Percentiles rank a stretch among this genome's conserved stretches.
These are phyloP conservation scores for Pseudopithomyces maydicus DNA, from an alignment of 2,329 filamentous ascomycete species.

Conservation along the genomic window DNA sequence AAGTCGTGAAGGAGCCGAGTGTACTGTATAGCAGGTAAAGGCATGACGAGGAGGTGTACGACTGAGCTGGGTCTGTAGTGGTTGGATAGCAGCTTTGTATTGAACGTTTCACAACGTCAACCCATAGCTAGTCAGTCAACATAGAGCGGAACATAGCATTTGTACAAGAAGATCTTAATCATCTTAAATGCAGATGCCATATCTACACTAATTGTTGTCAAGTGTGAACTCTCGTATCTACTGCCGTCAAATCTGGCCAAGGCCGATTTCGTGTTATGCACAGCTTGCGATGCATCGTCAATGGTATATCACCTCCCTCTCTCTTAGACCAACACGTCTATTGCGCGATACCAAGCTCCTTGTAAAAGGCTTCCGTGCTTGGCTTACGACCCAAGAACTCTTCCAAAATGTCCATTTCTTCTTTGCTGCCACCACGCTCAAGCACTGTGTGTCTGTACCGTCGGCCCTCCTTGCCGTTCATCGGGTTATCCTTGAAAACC, in stretches of 20 bases:
- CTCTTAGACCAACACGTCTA: constrained; percentile 12
- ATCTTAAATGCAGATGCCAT: too few species aligned
- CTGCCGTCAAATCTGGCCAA: too few species aligned
- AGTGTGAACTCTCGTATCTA: too few species aligned
- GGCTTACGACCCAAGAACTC: constrained; percentile 80
- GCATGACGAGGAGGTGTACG: neutral
- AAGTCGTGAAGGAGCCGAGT: constrained; percentile 7
- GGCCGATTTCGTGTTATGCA: too few species aligned
- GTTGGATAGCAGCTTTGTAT: too few species aligned
- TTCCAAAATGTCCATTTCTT: constrained; percentile 80
- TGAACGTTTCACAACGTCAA: too few species aligned
- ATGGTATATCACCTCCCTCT: neutral
- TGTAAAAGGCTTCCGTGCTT: constrained; percentile 78
- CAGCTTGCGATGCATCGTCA: neutral
- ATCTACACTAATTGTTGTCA: too few species aligned
- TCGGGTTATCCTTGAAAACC: constrained; percentile 77
- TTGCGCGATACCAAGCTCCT: constrained; percentile 66
- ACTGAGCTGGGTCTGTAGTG: too few species aligned
- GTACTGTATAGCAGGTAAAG: too few species aligned
- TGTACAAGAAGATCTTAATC: too few species aligned
- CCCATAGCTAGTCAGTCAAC: too few species aligned
- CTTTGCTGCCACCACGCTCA: constrained; percentile 76
- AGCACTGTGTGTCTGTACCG: constrained; percentile 79
- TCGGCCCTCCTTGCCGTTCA: constrained; percentile 75
- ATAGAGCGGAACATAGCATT: too few species aligned